Percentiles rank a stretch among this genome's conserved stretches.
Evolutionary conservation across 495 filamentous ascomycete species (phyloP).

Genomic region (Aspergillus baeticus): DNA sequence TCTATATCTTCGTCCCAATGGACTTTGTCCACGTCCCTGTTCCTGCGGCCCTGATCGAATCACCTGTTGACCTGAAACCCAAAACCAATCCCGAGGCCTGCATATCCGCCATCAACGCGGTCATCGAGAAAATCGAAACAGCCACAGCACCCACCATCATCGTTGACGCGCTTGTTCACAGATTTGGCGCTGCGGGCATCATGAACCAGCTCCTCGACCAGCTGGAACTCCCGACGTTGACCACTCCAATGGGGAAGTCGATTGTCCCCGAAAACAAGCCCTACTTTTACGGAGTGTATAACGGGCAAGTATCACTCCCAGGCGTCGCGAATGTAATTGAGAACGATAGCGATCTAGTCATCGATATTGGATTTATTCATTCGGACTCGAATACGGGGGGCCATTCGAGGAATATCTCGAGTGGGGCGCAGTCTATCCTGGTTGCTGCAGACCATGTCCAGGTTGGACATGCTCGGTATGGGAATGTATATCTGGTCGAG

Average conservation of each 20-base stretch:
- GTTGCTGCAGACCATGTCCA: slow-evolving; percentile 30
- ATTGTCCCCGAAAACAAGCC: slow-evolving; percentile 35
- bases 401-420: slow-evolving; percentile 26
- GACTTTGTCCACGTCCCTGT: slow-evolving; percentile 1
- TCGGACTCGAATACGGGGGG: slow-evolving; percentile 40
- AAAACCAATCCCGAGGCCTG: not conserved
- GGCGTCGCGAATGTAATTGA: slow-evolving; percentile 25
- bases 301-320: slow-evolving; percentile 15
- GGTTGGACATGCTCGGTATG: slow-evolving; percentile 27
- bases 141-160: slow-evolving; percentile 36
- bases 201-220: slow-evolving; percentile 28
- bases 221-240: slow-evolving; percentile 33
- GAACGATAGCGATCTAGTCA: slow-evolving; percentile 27
- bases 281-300: slow-evolving; percentile 39
- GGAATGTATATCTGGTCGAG: slow-evolving; percentile 5
- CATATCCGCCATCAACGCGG: not conserved
- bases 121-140: not conserved
- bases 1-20: slow-evolving; percentile 22
- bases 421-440: slow-evolving; percentile 23
- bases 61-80: not conserved
- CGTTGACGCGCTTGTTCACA: slow-evolving; percentile 30
- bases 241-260: slow-evolving; percentile 35
- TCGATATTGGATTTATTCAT: slow-evolving; percentile 34
- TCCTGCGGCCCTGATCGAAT: not conserved
- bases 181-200: slow-evolving; percentile 24